Evolutionary conservation across 768 basidiomycete genomes (phyloP), one percentile per base, ranked within the genome.

Genomic region (Boletus tomentosulus): DNA sequence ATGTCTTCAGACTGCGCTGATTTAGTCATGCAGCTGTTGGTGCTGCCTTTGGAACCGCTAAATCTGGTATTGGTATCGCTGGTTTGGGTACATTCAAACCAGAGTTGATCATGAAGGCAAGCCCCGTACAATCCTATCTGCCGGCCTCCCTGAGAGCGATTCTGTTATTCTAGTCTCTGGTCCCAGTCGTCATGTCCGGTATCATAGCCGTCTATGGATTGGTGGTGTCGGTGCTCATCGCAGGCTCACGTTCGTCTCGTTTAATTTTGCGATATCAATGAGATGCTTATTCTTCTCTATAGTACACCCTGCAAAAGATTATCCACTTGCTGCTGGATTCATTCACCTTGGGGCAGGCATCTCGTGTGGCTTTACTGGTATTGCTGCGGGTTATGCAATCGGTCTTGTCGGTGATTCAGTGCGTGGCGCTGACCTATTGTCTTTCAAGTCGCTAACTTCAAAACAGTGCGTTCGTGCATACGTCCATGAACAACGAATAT

Each of bases 121-220:
- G 70, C 45, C 47, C 35, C 30, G 11, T 28, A 44, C 19, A 25
- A 25, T 33, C 12, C 3, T 45, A 9, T 19, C 15, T 33, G 16
- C 43, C 30, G 12, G 44, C 28, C 28, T 22, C 33, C 22, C 19
- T 41, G 46, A 61, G 31, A 22, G 31, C n/a, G 38, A 44, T 39
- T 24, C 25, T 35, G 16, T 57, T 12, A 27, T 30, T 27, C 33
- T 63, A 95, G 92, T 95, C 92, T 15, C 79, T 97, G 50, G 93
- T 98, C 58, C 95, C 95, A 4, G 94, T 97, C 34, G 93, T 98
- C 70, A 97, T 98, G 94, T 90, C 92, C 54, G 94, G 95, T 74
- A 97, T 97, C 71, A 95, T 97, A 60, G 94, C 95, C 30, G 95
- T 98, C 35, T 98, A 98, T 66, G 95, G 95, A 8, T 80, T 98